Evolutionary conservation across 2,329 filamentous ascomycete species (phyloP).

Genomic region (Colletotrichum falcatum): DNA sequence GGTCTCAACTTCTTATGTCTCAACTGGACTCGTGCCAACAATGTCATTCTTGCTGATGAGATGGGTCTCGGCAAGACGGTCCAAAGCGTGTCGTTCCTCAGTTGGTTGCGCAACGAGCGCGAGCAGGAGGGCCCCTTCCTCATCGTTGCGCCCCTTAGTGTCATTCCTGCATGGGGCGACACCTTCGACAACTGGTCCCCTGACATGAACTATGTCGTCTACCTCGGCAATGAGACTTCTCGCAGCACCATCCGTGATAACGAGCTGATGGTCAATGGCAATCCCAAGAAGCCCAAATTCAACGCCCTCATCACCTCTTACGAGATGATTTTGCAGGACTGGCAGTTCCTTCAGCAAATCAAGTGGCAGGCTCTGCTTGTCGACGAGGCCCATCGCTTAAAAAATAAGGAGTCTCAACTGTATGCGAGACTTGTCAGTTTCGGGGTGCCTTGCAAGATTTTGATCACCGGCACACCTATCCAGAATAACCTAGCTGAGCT

Average conservation of each 20-base stretch:
- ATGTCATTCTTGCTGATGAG: conserved; percentile 97
- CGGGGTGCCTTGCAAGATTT: conserved; percentile 85
- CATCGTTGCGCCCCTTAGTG: conserved; percentile 96
- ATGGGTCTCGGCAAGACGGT: conserved; percentile 99
- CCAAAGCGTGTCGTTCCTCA: conserved; percentile 96
- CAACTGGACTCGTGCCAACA: conserved; percentile 94
- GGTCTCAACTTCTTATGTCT: conserved; percentile 95
- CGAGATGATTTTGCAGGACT: conserved; percentile 92
- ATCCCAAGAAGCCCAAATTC: conserved; percentile 91
- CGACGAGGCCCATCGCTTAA: conserved; percentile 95
- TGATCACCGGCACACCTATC: conserved; percentile 97
- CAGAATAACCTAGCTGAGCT: conserved; percentile 97
- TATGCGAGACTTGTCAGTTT: conserved; percentile 89
- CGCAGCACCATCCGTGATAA: conserved; percentile 90
- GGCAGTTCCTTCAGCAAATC: conserved; percentile 85
- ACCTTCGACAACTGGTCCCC: conserved; percentile 98
- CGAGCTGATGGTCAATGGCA: conserved; percentile 88
- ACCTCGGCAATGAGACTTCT: conserved; percentile 89
- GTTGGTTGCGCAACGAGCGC: conserved; percentile 92
- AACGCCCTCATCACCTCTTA: conserved; percentile 98
- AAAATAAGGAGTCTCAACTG: conserved; percentile 94
- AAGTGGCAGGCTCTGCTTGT: conserved; percentile 98
- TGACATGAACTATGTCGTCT: conserved; percentile 96
- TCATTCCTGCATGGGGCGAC: conserved; percentile 97
- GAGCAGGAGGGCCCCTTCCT: conserved; percentile 94